Conservation (phyloP, 2,329 filamentous ascomycete genomes). For the Cercospora zeina region DNA sequence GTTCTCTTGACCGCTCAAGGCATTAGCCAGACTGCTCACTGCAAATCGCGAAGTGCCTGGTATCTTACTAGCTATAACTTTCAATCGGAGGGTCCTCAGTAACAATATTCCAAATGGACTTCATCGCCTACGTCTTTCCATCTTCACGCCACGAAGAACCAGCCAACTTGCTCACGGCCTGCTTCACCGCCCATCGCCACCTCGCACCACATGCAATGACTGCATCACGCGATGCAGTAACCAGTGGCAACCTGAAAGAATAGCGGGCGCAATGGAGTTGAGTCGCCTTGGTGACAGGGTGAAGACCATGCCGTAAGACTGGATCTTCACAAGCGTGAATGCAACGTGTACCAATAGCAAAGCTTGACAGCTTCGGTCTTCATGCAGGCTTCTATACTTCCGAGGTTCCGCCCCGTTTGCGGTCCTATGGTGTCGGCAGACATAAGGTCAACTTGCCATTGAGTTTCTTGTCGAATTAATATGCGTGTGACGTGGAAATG, state of each 20-base stretch:
- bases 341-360: slow-evolving; percentile 19
- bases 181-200: neutral
- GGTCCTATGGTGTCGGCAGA: neutral
- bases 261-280: neutral
- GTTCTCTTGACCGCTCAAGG: neutral
- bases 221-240: neutral
- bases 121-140: too few species aligned
- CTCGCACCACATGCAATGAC: neutral
- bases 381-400: slow-evolving; percentile 10
- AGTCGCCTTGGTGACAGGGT: neutral
- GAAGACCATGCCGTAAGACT: neutral
- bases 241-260: neutral
- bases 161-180: neutral
- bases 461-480: neutral
- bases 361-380: neutral
- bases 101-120: neutral
- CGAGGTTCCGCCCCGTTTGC: slow-evolving; percentile 7
- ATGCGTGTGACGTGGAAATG: neutral
- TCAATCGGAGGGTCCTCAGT: neutral
- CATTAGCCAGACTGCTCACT: neutral
- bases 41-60: neutral
- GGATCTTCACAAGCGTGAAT: slow-evolving; percentile 3
- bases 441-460: neutral
- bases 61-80: neutral
- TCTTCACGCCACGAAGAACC: too few species aligned